phyloP scores from a whole-genome alignment of 2,329 filamentous ascomycete species.

The Knufia fluminis region DNA sequence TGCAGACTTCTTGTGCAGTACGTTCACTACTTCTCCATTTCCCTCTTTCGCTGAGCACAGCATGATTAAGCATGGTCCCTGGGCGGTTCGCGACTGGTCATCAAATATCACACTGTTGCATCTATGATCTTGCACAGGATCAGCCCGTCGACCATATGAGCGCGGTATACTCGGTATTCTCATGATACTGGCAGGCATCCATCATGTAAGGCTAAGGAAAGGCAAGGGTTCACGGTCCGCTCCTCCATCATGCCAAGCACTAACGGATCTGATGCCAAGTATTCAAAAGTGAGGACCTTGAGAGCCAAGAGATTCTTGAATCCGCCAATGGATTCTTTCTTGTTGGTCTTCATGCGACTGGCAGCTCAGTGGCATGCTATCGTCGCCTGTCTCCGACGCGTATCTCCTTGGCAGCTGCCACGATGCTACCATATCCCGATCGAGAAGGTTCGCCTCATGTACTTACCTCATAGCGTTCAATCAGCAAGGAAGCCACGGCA shows the following conservation, averaged over 20 bases:
- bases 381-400: neutral
- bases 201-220: too few species aligned
- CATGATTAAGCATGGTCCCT: too few species aligned
- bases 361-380: neutral
- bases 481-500: neutral
- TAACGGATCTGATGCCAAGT: neutral
- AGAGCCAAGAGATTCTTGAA: neutral
- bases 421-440: neutral
- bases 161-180: too few species aligned
- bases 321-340: neutral
- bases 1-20: neutral
- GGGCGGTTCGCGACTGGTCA: too few species aligned
- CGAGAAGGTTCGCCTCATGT: too few species aligned
- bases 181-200: too few species aligned
- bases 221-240: neutral
- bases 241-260: neutral
- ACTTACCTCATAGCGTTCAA: too few species aligned
- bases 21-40: neutral
- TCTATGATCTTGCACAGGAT: too few species aligned
- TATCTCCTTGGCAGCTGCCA: neutral
- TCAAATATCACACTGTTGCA: too few species aligned
- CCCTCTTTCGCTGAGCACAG: too few species aligned
- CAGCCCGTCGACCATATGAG: too few species aligned
- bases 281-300: slow-evolving; percentile 15
- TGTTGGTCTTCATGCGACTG: neutral